Evolutionary conservation across 2,329 filamentous ascomycete species (phyloP).

Genomic region (Fonsecaea multimorphosa): DNA sequence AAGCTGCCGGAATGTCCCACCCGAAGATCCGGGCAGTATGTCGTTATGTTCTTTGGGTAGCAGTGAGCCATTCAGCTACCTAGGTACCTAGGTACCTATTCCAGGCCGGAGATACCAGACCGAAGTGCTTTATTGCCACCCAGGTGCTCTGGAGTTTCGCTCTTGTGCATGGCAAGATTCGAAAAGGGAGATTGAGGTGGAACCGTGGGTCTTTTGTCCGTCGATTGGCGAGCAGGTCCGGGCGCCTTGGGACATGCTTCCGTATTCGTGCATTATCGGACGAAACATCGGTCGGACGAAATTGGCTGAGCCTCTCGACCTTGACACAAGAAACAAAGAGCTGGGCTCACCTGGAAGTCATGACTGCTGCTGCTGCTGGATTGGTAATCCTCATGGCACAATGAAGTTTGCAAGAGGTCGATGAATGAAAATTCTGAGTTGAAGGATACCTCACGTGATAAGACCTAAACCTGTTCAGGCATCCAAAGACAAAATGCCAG

Average conservation of each 20-base stretch:
- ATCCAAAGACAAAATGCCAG: neutral
- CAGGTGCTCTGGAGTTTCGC: neutral
- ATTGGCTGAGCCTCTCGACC: neutral
- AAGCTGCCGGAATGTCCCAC: neutral
- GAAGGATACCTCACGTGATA: neutral
- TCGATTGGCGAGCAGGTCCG: neutral
- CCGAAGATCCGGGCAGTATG: neutral
- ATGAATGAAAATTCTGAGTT: neutral
- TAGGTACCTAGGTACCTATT: neutral
- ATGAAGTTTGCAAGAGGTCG: neutral
- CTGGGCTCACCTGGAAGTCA: neutral
- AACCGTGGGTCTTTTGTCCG: neutral
- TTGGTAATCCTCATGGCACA: neutral
- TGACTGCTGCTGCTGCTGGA: neutral
- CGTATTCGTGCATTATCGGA: neutral
- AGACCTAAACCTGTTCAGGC: neutral
- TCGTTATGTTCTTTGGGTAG: neutral
- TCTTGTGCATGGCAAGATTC: neutral
- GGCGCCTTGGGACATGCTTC: neutral
- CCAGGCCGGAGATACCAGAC: neutral
- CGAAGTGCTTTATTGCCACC: neutral
- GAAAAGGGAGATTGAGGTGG: constrained; percentile 2
- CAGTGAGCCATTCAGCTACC: neutral
- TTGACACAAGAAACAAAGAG: neutral
- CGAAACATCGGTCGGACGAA: constrained; percentile 5